Evolutionary conservation across 2,329 filamentous ascomycete species (phyloP), one percentile per base, ranked within the genome.

Genomic region (Diaporthe longicolla): DNA sequence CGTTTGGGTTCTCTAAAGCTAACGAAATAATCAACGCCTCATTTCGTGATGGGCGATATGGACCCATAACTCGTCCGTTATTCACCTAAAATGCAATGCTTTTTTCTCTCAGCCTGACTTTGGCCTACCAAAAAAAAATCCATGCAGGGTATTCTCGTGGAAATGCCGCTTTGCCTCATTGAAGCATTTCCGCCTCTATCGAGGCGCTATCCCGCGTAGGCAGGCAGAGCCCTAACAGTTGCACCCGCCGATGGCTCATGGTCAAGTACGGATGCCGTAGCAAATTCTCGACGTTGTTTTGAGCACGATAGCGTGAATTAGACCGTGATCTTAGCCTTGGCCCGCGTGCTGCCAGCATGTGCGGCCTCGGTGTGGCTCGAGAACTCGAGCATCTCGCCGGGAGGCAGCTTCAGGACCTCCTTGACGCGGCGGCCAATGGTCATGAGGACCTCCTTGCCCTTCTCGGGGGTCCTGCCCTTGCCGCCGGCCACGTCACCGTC

Each of bases 301-400:
- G 58, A 61, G 63, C 37, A 37, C 65, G 40, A 59, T 7, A 17
- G 48, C 10, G 48, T 9, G 17, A 15, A 50, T 88, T 93, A 98
- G 80, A 95, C 95, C 68, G 89, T 88, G 84, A 95, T 94, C 89
- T 98, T 99, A 80, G 97, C 94, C 89, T 97, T 98, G 73, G 97
- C 97, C 80, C 97, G 92, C 75, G 95, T 98, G 86, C 95, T 98
- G 78, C 97, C 97, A 75, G 93, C 92, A 83, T 97, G 94, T 50
- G 97, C 96, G 79, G 94, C 94, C 79, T 99, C 97, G 24, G 95
- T 97, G 86, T 99, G 97, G 75, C 97, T 97, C 26, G 95, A 97
- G 86, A 98, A 99, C 86, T 99, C 97, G 74, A 99, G 91, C 76
- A 87, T 84, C 83, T 98, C 97, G 75, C 86, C 89, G 72, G 92